phyloP scores from a whole-genome alignment of 1,139 yeast genomes.

The Meyerozyma athensensis region DNA sequence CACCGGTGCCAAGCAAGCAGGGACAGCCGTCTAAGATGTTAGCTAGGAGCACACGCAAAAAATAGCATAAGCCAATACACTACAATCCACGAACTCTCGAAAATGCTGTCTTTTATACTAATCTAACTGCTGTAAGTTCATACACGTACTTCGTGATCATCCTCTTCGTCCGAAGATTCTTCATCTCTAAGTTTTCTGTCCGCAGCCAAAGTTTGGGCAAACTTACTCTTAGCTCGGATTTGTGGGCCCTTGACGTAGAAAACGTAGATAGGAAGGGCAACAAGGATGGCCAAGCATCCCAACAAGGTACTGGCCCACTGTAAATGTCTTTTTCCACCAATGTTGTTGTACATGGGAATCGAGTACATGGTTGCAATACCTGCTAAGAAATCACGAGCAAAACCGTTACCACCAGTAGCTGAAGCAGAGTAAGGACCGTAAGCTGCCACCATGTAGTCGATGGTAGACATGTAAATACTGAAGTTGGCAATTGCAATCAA shows the following conservation, averaged over 20 bases:
- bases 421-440: slow-evolving; percentile 38
- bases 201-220: slow-evolving; percentile 28
- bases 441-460: slow-evolving; percentile 36
- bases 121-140: background rate
- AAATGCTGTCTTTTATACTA: background rate
- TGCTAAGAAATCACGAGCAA: slow-evolving; percentile 35
- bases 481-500: slow-evolving; percentile 33
- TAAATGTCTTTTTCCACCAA: slow-evolving; percentile 21
- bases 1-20: slow-evolving; percentile 5
- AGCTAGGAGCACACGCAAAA: slow-evolving; percentile 40
- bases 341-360: slow-evolving; percentile 26
- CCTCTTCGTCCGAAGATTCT: slow-evolving; percentile 6
- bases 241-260: slow-evolving; percentile 28
- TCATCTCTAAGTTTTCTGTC: slow-evolving; percentile 17
- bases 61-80: slow-evolving; percentile 14
- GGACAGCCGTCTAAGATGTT: slow-evolving; percentile 36
- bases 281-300: slow-evolving; percentile 26
- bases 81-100: background rate
- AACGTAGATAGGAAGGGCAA: slow-evolving; percentile 21
- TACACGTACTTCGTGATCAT: background rate
- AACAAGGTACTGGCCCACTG: slow-evolving; percentile 34
- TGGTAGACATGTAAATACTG: slow-evolving; percentile 34
- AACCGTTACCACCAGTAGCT: slow-evolving; percentile 39
- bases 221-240: slow-evolving; percentile 21
- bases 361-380: slow-evolving; percentile 34